phyloP scores from a whole-genome alignment of 2,329 filamentous ascomycete genomes.

The Fusarium camptoceras region DNA sequence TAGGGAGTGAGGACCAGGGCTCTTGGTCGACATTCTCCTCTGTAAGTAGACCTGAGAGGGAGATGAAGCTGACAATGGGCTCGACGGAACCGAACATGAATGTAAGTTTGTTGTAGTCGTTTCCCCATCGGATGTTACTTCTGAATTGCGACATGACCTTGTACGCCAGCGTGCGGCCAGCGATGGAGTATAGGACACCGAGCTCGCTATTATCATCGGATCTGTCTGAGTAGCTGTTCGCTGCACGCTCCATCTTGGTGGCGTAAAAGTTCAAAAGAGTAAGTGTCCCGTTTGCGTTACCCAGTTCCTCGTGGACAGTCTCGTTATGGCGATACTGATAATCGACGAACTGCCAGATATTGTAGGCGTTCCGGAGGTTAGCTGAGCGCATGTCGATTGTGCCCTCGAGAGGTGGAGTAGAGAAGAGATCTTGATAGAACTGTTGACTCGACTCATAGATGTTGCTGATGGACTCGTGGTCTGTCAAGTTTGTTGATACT shows the following conservation, averaged over 20 bases:
- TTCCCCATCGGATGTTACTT: constrained; percentile 55
- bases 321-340: constrained; percentile 66
- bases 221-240: constrained; percentile 67
- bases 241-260: constrained; percentile 71
- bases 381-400: constrained; percentile 51
- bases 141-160: constrained; percentile 58
- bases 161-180: constrained; percentile 64
- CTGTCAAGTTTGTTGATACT: constrained; percentile 42
- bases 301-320: constrained; percentile 55
- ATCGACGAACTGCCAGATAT: constrained; percentile 66
- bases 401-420: constrained; percentile 51
- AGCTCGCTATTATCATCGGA: constrained; percentile 51
- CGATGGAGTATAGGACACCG: constrained; percentile 58
- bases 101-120: constrained; percentile 60
- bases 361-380: constrained; percentile 63
- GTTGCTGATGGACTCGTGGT: constrained; percentile 40
- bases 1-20: constrained; percentile 59
- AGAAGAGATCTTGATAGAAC: constrained; percentile 60
- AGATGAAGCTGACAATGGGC: constrained; percentile 67
- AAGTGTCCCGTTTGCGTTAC: constrained; percentile 47
- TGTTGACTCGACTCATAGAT: constrained; percentile 47
- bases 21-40: constrained; percentile 62
- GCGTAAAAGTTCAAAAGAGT: constrained; percentile 72
- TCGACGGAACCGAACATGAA: constrained; percentile 67
- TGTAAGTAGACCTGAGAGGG: constrained; percentile 60